These are phyloP conservation scores for Ophiostoma quercus DNA, from an alignment of 2,329 filamentous ascomycete genomes.

Conservation along the genomic window DNA sequence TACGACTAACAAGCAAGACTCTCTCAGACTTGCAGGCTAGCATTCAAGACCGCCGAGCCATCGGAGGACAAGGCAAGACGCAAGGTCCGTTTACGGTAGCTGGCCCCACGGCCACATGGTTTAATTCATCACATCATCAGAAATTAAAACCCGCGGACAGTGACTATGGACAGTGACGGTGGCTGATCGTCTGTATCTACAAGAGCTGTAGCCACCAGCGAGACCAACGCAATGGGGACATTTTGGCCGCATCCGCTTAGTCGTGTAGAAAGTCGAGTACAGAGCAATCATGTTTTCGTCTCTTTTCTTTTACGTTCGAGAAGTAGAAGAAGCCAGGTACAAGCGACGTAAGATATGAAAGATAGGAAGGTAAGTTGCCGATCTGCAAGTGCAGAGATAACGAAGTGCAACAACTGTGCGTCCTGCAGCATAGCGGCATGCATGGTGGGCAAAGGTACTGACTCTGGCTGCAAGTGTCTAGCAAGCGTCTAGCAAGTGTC, in stretches of 20 bases:
- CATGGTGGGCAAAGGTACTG: background rate
- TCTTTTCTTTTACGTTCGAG: background rate
- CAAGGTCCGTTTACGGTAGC: background rate
- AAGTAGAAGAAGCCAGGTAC: slow-evolving; percentile 10
- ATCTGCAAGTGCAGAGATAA: slow-evolving; percentile 5
- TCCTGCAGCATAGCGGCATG: background rate
- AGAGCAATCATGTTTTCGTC: background rate
- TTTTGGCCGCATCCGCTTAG: slow-evolving; percentile 8
- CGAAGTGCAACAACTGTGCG: background rate
- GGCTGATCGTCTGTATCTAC: background rate
- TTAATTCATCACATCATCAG: background rate
- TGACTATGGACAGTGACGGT: background rate
- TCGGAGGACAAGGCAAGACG: background rate
- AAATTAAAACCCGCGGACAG: background rate
- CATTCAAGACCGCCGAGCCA: background rate
- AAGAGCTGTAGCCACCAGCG: background rate
- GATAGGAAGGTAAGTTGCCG: slow-evolving; percentile 1
- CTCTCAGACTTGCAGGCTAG: background rate
- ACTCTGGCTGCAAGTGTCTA: background rate
- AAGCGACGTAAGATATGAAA: background rate
- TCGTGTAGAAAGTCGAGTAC: background rate
- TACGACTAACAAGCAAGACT: background rate
- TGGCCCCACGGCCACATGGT: background rate
- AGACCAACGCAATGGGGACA: background rate
- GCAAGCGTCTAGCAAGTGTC: no score